Evolutionary conservation across 306 rosid genomes (phyloP).

Genomic region (Dalbergia cultrata): DNA sequence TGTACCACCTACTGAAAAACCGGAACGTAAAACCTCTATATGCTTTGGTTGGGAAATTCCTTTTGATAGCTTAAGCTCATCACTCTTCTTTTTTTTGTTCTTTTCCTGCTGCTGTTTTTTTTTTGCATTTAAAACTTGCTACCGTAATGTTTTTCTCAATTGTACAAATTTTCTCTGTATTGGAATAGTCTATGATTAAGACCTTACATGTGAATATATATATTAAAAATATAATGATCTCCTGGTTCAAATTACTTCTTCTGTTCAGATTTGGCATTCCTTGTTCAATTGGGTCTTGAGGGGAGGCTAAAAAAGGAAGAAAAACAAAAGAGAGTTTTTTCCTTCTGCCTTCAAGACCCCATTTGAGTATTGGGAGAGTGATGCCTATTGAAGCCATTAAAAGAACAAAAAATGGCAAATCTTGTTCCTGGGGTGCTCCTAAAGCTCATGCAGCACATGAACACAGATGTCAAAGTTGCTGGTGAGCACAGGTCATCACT

Average conservation of each 20-base stretch:
- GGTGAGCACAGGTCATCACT: constrained; percentile 96
- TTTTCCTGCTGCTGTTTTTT: constrained; percentile 37
- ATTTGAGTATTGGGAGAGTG: constrained; percentile 51
- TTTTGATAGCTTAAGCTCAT: constrained; percentile 18
- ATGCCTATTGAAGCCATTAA: constrained; percentile 69
- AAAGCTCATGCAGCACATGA: constrained; percentile 95
- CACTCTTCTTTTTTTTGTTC: constrained; percentile 6
- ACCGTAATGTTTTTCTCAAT: constrained; percentile 35
- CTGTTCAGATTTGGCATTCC: constrained; percentile 47
- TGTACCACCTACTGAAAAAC: constrained; percentile 47
- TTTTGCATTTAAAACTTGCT: constrained; percentile 14
- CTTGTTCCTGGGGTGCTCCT: constrained; percentile 99
- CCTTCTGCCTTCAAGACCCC: neutral
- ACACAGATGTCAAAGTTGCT: constrained; percentile 85
- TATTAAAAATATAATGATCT: constrained; percentile 13
- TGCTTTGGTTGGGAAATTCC: constrained; percentile 33
- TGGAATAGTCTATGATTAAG: constrained; percentile 45
- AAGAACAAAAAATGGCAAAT: constrained; percentile 80
- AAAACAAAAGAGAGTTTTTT: neutral
- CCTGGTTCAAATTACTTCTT: constrained; percentile 25
- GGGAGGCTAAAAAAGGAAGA: neutral
- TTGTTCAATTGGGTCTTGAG: constrained; percentile 41
- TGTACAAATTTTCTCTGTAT: constrained; percentile 31
- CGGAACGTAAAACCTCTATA: constrained; percentile 34
- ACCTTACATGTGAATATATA: constrained; percentile 29